These are phyloP conservation scores for Ulota crispa DNA, from an alignment of 225 moss, liverwort and hornwort species.

Conservation along the genomic window DNA sequence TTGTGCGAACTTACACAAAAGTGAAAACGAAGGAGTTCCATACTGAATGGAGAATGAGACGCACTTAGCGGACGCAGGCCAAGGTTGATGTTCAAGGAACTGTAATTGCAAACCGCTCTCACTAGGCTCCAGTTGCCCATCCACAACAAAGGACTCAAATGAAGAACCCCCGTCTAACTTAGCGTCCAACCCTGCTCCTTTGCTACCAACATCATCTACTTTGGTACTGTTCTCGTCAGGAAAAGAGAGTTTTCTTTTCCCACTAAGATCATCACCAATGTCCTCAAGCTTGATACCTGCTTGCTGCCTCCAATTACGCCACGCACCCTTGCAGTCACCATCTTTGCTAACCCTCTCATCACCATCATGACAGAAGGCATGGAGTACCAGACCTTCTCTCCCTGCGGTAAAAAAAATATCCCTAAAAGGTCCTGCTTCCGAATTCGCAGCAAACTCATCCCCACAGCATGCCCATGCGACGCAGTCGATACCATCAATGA, in stretches of 20 bases:
- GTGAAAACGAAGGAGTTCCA: constrained; percentile 46
- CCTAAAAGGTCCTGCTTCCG: constrained; percentile 56
- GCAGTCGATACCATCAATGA: constrained; percentile 60
- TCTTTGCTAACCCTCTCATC: constrained; percentile 7
- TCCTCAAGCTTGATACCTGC: constrained; percentile 34
- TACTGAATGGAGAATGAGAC: constrained; percentile 65
- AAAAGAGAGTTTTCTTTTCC: constrained; percentile 61
- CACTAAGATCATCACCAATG: constrained; percentile 26
- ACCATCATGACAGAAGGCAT: constrained; percentile 49
- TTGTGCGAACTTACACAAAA: constrained; percentile 40
- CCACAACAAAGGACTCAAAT: constrained; percentile 67
- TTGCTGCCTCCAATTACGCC: constrained; percentile 60
- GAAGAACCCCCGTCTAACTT: constrained; percentile 36
- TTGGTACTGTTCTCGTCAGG: constrained; percentile 35
- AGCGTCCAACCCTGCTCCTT: constrained; percentile 22
- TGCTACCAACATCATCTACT: constrained; percentile 21
- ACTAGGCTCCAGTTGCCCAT: constrained; percentile 58
- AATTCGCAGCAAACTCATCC: constrained; percentile 74
- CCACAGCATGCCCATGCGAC: constrained; percentile 72
- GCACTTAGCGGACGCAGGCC: constrained; percentile 71
- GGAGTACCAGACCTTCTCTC: constrained; percentile 63
- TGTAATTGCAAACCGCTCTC: constrained; percentile 50
- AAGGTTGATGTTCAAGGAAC: constrained; percentile 61
- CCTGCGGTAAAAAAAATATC: constrained; percentile 73
- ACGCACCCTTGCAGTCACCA: constrained; percentile 44